Evolutionary conservation across 805 yeast species (phyloP), one percentile per base, ranked within the genome.

Genomic region (Candida odintsovae): DNA sequence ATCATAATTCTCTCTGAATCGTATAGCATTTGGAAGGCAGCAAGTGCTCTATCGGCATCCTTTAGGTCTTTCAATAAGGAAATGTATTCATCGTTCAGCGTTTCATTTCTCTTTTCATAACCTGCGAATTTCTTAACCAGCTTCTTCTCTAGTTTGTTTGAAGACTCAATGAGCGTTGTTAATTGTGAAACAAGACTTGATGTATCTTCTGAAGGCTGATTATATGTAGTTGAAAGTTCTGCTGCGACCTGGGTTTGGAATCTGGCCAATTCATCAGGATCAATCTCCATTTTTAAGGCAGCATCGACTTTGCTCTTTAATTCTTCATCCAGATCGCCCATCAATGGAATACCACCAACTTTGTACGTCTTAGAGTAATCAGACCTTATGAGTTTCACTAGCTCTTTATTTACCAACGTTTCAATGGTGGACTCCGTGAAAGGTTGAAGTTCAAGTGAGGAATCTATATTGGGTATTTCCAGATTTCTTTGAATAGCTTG

Each of bases 401-500:
- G 50, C 49, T 75, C 78, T 2, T 47, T 42, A 15, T 57, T 58
- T 0, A 74, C 59, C 9, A 49, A 29, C 6, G 44, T 25, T 2
- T 42, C 40, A 4, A 49, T 11, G 2, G 25, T 3, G 2, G 35
- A 16, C 1, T 35, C 33, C 4, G 16, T 10, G 1, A 11, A 1
- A 4, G 46, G 29, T 1, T 26, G 22, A 10, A 49, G 15, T 3
- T 25, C 13, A 9, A 47, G 10, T 1, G 40, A 21, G 0, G 47
- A n/a, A 4, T 43, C 18, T 8, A 61, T 38, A 3, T 65, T 42
- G 1, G 80, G 80, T 13, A 75, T 64, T 0, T 69, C 66, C 9
- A 80, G 64, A 0, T 68, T 75, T 42, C 62, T 59, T 54, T 75
- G 78, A 1, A 77, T 61, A 2, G 68, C 81, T 47, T 66, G 71